Evolutionary conservation across 441 rosid species (phyloP), one percentile per base, ranked within the genome.

Genomic region (Populus hybrid): DNA sequence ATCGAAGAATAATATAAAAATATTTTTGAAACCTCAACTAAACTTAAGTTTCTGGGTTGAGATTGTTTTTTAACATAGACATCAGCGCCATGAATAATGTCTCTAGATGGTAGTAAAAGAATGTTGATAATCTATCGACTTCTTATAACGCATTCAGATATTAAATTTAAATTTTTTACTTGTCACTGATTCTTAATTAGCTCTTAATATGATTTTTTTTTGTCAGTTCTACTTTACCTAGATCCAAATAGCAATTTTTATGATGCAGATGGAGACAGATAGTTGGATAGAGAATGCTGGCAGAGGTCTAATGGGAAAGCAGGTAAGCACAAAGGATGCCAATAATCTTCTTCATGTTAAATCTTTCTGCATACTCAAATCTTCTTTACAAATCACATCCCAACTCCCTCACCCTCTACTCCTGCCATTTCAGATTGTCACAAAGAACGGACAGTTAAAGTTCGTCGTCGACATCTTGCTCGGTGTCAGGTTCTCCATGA

Each of bases 231-330:
- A 63, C 29, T 11, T 35, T 21, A 50, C 69, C 23, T 29, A 64
- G n/a, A 50, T 68, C 21, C 74, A 74, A 26, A 67, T 28, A 56
- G 12, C 56, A 21, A 8, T 24, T 68, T 68, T 24, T 71, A 26
- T 79, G 78, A 69, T 88, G 83, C 85, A 93, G 97, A 79, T 81
- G 64, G 97, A 91, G 76, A 95, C 97, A 33, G 99, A 95, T 76
- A 93, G 99, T 85, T 95, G 98, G 98, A 81, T 95, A 56, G 98
- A 92, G 77, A 95, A 95, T 82, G 97, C 98, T 69, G 92, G 89
- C 42, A 92, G 92, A 74, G 98, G 99, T 72, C 96, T 95, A 21
- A 95, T 95, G 99, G 99, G 99, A 31, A 84, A 78, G 76, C 99
- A 95, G 92, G 98, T 88, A 75, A 21, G 50, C 26, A 74, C 14